A percentile compares a stretch with the other conserved stretches of the same genome.
These are phyloP conservation scores for Geotrichum bryndzae DNA, from an alignment of 1,139 yeast genomes.

Conservation along the genomic window DNA sequence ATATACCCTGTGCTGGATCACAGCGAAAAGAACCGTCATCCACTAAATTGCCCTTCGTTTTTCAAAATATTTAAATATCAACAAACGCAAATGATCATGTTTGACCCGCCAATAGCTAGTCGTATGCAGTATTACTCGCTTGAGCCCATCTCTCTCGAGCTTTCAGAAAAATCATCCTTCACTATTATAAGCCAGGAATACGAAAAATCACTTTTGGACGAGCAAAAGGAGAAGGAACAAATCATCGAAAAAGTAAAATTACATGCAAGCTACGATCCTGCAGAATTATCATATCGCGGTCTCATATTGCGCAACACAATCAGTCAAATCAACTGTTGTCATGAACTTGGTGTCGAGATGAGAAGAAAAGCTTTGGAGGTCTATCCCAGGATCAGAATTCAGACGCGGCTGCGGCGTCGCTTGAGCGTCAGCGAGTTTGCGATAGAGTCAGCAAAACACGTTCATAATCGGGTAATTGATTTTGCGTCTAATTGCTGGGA, in stretches of 20 bases:
- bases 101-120: slow-evolving; percentile 66
- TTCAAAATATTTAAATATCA: slow-evolving; percentile 16
- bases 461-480: slow-evolving; percentile 20
- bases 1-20: slow-evolving; percentile 10
- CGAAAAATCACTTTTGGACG: slow-evolving; percentile 30
- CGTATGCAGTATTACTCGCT: slow-evolving; percentile 76
- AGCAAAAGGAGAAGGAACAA: slow-evolving; percentile 19
- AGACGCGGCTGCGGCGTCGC: slow-evolving; percentile 19
- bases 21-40: slow-evolving; percentile 1
- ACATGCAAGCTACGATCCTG: slow-evolving; percentile 19
- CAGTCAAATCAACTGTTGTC: slow-evolving; percentile 33
- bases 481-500: slow-evolving; percentile 17
- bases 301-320: slow-evolving; percentile 26
- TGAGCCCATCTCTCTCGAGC: slow-evolving; percentile 63
- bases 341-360: slow-evolving; percentile 32
- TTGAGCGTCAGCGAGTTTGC: slow-evolving; percentile 27
- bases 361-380: slow-evolving; percentile 28
- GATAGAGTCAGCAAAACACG: slow-evolving; percentile 27
- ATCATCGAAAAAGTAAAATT: slow-evolving; percentile 22
- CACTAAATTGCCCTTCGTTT: slow-evolving; percentile 7
- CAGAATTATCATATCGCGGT: slow-evolving; percentile 10
- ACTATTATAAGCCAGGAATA: slow-evolving; percentile 31
- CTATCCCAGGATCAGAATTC: slow-evolving; percentile 28
- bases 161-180: slow-evolving; percentile 37
- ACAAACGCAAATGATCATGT: slow-evolving; percentile 45